A percentile compares a stretch with the other conserved stretches of the same genome.
Evolutionary conservation across 2,329 filamentous ascomycete genomes (phyloP).

Genomic region (Aspergillus amoenus): DNA sequence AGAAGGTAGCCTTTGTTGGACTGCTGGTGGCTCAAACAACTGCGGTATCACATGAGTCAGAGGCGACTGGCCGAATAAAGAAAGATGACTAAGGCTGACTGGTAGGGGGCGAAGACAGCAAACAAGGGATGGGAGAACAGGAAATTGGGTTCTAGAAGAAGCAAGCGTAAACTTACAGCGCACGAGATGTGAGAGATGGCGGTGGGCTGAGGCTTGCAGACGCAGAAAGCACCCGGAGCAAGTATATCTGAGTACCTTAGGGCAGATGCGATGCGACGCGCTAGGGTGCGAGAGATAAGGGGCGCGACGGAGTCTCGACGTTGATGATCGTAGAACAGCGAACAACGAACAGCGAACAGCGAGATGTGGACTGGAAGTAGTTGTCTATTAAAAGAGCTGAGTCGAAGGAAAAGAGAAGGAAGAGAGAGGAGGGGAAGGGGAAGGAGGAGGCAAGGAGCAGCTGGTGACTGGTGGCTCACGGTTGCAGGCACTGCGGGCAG

Average conservation of each 20-base stretch:
- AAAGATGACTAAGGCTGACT: slow-evolving; percentile 12
- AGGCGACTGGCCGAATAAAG: slow-evolving; percentile 11
- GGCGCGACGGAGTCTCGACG: slow-evolving; percentile 13
- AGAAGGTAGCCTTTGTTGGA: slow-evolving; percentile 3
- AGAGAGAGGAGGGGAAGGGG: slow-evolving; percentile 5
- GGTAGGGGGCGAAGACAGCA: slow-evolving; percentile 1
- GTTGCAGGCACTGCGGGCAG: slow-evolving; percentile 8
- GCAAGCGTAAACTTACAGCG: slow-evolving; percentile 15
- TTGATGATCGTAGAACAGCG: background rate
- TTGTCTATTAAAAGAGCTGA: slow-evolving; percentile 9
- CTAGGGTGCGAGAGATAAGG: slow-evolving; percentile 16
- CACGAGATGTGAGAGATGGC: slow-evolving; percentile 10
- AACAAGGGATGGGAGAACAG: background rate
- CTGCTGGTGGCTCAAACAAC: slow-evolving; percentile 20
- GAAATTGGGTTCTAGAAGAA: background rate
- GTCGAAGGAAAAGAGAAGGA: slow-evolving; percentile 6
- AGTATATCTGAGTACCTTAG: slow-evolving; percentile 9
- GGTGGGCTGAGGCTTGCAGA: slow-evolving; percentile 13
- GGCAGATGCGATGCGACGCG: slow-evolving; percentile 22
- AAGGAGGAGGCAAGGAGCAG: slow-evolving; percentile 5
- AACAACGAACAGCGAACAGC: slow-evolving; percentile 2
- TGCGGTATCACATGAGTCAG: slow-evolving; percentile 25
- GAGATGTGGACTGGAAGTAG: background rate
- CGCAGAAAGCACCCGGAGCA: slow-evolving; percentile 13
- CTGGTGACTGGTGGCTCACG: no score